A percentile compares a stretch with the other conserved stretches of the same genome.
These are phyloP conservation scores for Fusarium torulosum DNA, from an alignment of 2,329 filamentous ascomycete genomes.

Conservation along the genomic window DNA sequence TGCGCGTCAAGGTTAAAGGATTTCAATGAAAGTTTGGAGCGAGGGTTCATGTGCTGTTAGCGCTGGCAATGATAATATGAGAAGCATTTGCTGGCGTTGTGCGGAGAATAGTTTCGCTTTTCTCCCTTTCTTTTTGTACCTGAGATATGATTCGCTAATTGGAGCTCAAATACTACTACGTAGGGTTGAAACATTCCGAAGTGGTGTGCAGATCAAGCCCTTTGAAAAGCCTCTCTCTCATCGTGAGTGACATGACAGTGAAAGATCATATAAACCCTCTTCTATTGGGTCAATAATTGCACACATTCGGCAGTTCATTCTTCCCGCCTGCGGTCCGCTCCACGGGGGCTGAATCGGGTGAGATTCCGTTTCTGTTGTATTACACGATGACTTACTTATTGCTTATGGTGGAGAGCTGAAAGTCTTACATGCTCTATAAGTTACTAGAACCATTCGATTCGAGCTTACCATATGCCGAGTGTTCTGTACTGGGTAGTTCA, in stretches of 20 bases:
- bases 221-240: slow-evolving; percentile 29
- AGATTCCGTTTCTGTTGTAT: slow-evolving; percentile 27
- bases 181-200: slow-evolving; percentile 32
- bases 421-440: slow-evolving; percentile 11
- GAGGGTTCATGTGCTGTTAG: slow-evolving; percentile 2
- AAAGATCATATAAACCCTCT: slow-evolving; percentile 1
- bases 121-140: slow-evolving; percentile 39
- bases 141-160: slow-evolving; percentile 33
- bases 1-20: not conserved
- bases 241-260: slow-evolving; percentile 11
- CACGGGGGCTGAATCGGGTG: slow-evolving; percentile 18
- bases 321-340: slow-evolving; percentile 33
- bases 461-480: slow-evolving; percentile 17
- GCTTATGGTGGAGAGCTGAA: slow-evolving; percentile 15
- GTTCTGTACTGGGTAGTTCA: not conserved
- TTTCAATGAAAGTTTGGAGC: slow-evolving; percentile 5
- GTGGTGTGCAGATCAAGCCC: slow-evolving; percentile 38
- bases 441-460: slow-evolving; percentile 5
- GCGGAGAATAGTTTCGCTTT: slow-evolving; percentile 39
- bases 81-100: slow-evolving; percentile 45
- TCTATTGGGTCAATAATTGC: slow-evolving; percentile 19
- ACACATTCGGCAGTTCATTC: slow-evolving; percentile 28
- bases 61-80: slow-evolving; percentile 10
- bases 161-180: slow-evolving; percentile 28
- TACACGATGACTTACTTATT: slow-evolving; percentile 13